Conservation (phyloP, 1,284 basidiomycete genomes). For the Ustilago esculenta region DNA sequence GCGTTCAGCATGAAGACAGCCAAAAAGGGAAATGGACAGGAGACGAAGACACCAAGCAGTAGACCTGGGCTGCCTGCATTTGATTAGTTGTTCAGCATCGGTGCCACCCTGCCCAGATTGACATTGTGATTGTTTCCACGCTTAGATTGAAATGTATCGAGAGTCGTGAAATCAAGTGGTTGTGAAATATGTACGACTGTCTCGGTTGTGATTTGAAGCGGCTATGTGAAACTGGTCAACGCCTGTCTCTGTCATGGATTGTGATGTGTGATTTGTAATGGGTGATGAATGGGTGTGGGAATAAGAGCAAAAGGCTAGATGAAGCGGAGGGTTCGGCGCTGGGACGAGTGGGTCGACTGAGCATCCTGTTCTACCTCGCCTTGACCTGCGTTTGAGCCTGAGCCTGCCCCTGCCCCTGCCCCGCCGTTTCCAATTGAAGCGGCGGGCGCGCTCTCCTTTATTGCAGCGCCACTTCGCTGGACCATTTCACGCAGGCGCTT, state of each 20-base stretch:
- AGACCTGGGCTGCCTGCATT: slow-evolving; percentile 21
- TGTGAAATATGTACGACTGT: neutral
- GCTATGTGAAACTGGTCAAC: too few species aligned
- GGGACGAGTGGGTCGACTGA: slow-evolving; percentile 28
- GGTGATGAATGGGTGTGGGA: too few species aligned
- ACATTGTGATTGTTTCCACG: too few species aligned
- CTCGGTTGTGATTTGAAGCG: neutral
- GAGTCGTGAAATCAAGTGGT: too few species aligned
- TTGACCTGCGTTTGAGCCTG: too few species aligned
- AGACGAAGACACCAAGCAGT: neutral
- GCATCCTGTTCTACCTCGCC: slow-evolving; percentile 12
- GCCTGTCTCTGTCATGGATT: too few species aligned
- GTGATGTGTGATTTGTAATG: too few species aligned
- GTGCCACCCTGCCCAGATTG: too few species aligned
- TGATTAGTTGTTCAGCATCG: neutral
- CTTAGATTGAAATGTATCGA: too few species aligned
- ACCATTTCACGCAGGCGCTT: slow-evolving; percentile 25
- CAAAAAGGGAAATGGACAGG: neutral
- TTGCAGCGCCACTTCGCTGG: neutral
- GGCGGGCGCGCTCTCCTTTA: neutral
- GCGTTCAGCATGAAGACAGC: slow-evolving; percentile 28
- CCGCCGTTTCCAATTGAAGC: too few species aligned
- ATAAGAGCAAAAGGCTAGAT: too few species aligned
- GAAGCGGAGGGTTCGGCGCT: slow-evolving; percentile 26
- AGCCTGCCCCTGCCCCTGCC: too few species aligned